Base-by-base conservation (phyloP, 2,329 filamentous ascomycete genomes). In the Apiospora hydei region DNA sequence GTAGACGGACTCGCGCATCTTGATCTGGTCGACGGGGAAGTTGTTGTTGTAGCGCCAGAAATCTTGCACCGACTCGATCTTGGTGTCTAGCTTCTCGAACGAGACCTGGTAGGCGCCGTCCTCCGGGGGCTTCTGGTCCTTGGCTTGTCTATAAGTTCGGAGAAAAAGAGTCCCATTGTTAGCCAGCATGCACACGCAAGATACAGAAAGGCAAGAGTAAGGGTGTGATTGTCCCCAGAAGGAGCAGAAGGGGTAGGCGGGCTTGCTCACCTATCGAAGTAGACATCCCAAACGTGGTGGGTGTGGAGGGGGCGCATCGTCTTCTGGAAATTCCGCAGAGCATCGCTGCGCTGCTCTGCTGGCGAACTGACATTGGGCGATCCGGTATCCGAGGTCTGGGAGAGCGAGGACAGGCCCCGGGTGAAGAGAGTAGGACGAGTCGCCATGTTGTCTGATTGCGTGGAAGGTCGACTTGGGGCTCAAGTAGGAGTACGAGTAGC, bases 31-130 rank as follows among this genome's bases (percentile, higher is more conserved):
- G 78, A 94, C 91, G 21, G 93, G 93, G 51, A 92, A 93, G 82
- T 95, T 94, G 84, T 95, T 95, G 84, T 91, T 90, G 84, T 94
- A 93, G 74, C 92, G 89, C 90, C 93, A 95, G 82, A 95, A 95
- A 80, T 95, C 94, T 88, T 95, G 93, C 61, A 95, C 89, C 26
- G 92, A 94, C 85, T 94, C 93, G 82, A 95, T 91, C 82, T 89
- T 88, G 68, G 84, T 83, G 77, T 88, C 89, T 30, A 92, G 87
- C 83, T 91, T 87, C 80, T 92, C 89, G 66, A 92, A 87, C 75
- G 88, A 83, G 70, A 82, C 84, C 72, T 87, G 84, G 82, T 90
- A 90, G 75, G 83, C 78, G 71, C 76, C 81, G 73, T 82, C 81
- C 76, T 85, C 79, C 66, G 81, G 67, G 72, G 79, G 77, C 73